Evolutionary conservation across 2,329 filamentous ascomycete species (phyloP), one percentile per base, ranked within the genome.

Genomic region (Sarocladiaceae sp.): DNA sequence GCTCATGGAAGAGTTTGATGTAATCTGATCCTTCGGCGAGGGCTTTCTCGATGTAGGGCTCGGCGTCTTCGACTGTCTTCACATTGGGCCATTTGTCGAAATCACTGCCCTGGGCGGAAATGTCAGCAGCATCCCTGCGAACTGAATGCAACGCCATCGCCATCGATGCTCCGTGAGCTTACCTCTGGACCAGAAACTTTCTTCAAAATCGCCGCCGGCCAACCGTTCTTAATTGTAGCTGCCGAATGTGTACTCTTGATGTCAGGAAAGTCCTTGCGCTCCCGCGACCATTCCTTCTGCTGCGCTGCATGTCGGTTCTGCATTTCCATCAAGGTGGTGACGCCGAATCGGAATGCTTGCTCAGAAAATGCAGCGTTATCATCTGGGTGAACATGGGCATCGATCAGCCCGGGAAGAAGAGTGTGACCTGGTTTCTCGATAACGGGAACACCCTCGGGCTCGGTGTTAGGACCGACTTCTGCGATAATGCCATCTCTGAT

Each of bases 1-100:
- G 17, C 37, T 42, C 37, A 20, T 42, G 37, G 37, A 42, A 42
- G 37, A 42, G 37, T 20, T 42, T 42, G 37, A 42, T 42, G 37
- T 22, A 42, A 20, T 42, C 37, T 22, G 37, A 42, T n/a, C 37
- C 37, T 6, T 22, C 37, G 10, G 10, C 37, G 7, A 22, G 8
- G 18, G 37, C 37, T 42, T 42, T 20, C 6, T 42, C 37, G 11
- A 42, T 42, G 18, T 42, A 42, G 4, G 37, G 18, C 17, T 42
- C 37, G 17, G 37, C 37, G 17, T 42, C 37, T 11, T 22, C 37
- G 4, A 22, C 37, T 10, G 37, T 42, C 17, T 25, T 42, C 17
- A 42, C 37, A 15, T 42, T 42, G 10, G 37, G 37, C 37, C 37
- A 42, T 20, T 13, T 7, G 11, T 20, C 37, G 15, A 42, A 42